Base-by-base conservation (phyloP, 2,329 filamentous ascomycete genomes). In the Trichophyton mentagrophytes region DNA sequence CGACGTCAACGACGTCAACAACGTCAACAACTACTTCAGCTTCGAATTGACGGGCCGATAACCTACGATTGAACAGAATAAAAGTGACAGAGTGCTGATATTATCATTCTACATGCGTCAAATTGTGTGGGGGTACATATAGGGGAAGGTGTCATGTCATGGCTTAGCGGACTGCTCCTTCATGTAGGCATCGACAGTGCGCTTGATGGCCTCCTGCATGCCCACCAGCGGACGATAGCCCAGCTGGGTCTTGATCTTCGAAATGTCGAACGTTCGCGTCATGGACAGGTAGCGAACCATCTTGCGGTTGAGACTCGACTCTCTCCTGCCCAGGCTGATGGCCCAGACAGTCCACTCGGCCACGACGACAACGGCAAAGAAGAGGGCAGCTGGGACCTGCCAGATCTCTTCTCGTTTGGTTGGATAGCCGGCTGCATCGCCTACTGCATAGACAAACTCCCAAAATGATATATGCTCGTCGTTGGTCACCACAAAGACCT, bases 401-500 rank as follows among this genome's bases (percentile, higher is more conserved):
- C 57, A 51, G 20, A 59, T 36, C 9, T 51, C 22, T 17, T 59
- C 36, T n/a, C 17, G 11, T 13, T 22, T 22, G 15, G 33, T 42
- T 0, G 57, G 20, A 20, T 59, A 40, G 13, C 57, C 57, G 5
- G 57, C 57, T 6, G 40, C 40, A 7, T 15, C 44, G 9, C 30
- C 20, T 6, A 36, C 57, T 1, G 44, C 17, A 7, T 88, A 79
- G 65, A 86, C 81, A 69, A 91, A 86, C 72, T 91, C 88, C 82
- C 90, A 90, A 72, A 92, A 90, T 70, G 89, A 89, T n/a, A 90
- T 78, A 13, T 90, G 90, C 67, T 82, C 78, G 73, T 87, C 86
- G 73, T 95, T 95, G 59, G 88, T 90, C 67, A 95, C 82, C 74
- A 93, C 82, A 75, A 95, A 89, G 60, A 83, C 83, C 72, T 93